A percentile compares a stretch with the other conserved stretches of the same genome.
These are phyloP conservation scores for Paraconiothyrium brasiliense DNA, from an alignment of 2,329 filamentous ascomycete species.

Conservation along the genomic window DNA sequence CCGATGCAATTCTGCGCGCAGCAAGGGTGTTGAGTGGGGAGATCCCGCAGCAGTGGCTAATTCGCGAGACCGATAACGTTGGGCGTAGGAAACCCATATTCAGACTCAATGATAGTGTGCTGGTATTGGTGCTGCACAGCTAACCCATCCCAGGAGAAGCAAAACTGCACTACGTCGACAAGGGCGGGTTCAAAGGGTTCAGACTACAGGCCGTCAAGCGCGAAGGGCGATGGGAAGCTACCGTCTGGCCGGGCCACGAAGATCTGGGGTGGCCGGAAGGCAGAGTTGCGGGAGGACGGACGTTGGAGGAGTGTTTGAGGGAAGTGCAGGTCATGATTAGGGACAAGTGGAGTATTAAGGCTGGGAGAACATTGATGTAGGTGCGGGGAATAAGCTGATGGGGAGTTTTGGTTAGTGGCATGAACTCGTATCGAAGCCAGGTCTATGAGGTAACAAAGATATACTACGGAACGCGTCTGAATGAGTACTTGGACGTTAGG, in stretches of 20 bases:
- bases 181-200: conserved; percentile 3
- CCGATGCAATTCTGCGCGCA: neutral
- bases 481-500: neutral
- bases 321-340: neutral
- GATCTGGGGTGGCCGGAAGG: neutral
- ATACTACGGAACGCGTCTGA: neutral
- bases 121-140: neutral
- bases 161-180: conserved; percentile 2
- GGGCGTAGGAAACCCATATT: neutral
- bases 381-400: neutral
- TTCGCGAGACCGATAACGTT: neutral
- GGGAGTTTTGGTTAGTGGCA: neutral
- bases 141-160: neutral
- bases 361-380: neutral
- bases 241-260: conserved; percentile 5
- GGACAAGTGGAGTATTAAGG: conserved; percentile 1
- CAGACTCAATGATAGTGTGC: neutral
- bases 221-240: conserved; percentile 6
- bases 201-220: conserved; percentile 7
- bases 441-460: neutral
- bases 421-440: neutral
- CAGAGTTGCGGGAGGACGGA: neutral
- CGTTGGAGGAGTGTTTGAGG: conserved; percentile 7
- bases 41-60: neutral
- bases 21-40: neutral